Evolutionary conservation across 441 rosid genomes (phyloP), one percentile per base, ranked within the genome.

Genomic region (Euphorbia corollata): DNA sequence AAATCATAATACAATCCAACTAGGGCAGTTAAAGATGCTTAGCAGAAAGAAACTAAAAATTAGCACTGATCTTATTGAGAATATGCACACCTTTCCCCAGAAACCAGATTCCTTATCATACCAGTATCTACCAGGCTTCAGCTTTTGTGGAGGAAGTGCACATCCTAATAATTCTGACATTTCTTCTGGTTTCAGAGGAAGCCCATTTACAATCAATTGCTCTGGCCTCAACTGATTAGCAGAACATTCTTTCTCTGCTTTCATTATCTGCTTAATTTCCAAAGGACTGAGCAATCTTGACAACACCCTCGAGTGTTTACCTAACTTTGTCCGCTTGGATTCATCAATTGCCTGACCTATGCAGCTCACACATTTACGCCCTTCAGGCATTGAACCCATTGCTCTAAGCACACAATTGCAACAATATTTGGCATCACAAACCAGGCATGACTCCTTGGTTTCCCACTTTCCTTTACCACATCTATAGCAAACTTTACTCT

Each of bases 341-440:
- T 95, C 99, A 36, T 95, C 93, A 43, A 95, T 95, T 12, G 93
- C 85, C 69, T 81, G 79, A 54, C 95, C 79, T 0, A 95, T 92
- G 78, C 99, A 95, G 0, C 88, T 81, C 45, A 95, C 97, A 68
- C 99, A 95, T 64, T 95, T 95, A 19, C 99, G 86, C 56, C 99
- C 99, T 83, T 95, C 99, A 8, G 98, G 99, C 99, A 95, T 95
- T 1, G 99, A 95, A 47, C 99, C 99, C 99, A 95, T 95, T 10
- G 98, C 97, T 71, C 98, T 81, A 63, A 95, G 96, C 67, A 92
- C 92, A 61, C 98, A 95, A 79, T 80, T 92, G 75, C 97, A 85
- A 73, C 99, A 95, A 73, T 88, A 95, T 81, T 82, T 90, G 22
- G 90, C 86, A 78, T 87, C 96, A 78, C 99, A 95, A 63, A 95